A percentile compares a stretch with the other conserved stretches of the same genome.
phyloP scores from a whole-genome alignment of 495 filamentous ascomycete species.

The Lichina pygmaea region DNA sequence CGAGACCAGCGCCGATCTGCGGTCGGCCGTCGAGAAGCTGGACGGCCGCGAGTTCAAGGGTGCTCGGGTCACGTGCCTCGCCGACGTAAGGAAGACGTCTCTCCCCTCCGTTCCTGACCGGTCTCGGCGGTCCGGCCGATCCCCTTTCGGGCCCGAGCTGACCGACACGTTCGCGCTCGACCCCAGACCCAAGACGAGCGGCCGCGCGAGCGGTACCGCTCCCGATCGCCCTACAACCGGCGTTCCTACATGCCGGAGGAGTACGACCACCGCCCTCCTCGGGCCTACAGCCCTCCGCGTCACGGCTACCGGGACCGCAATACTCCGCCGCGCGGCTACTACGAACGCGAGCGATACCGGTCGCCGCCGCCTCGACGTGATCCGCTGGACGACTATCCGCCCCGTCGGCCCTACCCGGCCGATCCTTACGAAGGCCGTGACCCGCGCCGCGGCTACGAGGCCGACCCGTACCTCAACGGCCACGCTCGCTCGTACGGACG shows the following conservation, averaged over 20 bases:
- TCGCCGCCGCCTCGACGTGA: conserved; percentile 36
- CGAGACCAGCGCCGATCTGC: conserved; percentile 72
- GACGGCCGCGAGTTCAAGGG: conserved; percentile 83
- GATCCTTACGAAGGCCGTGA: conserved; percentile 20
- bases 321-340: conserved; percentile 49
- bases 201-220: conserved; percentile 42
- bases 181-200: conserved; percentile 40
- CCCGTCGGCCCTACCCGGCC: conserved; percentile 29
- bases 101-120: not conserved
- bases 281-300: conserved; percentile 52
- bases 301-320: conserved; percentile 73
- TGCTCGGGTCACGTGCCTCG: conserved; percentile 48
- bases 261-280: conserved; percentile 53
- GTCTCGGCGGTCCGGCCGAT: not conserved
- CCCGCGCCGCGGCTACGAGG: conserved; percentile 27
- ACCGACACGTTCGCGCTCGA: conserved; percentile 15
- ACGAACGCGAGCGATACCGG: conserved; percentile 45
- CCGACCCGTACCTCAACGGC: conserved; percentile 38
- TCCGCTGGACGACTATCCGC: conserved; percentile 53
- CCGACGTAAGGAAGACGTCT: conserved; percentile 37
- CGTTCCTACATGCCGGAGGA: conserved; percentile 32
- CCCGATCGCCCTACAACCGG: conserved; percentile 46
- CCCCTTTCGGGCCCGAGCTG: not conserved
- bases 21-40: conserved; percentile 75
- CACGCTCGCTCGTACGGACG: conserved; percentile 27